A percentile compares a stretch with the other conserved stretches of the same genome.
Evolutionary conservation across 371 early-diverging fungal genomes (phyloP).

Genomic region (Lichtheimia ramosa): DNA sequence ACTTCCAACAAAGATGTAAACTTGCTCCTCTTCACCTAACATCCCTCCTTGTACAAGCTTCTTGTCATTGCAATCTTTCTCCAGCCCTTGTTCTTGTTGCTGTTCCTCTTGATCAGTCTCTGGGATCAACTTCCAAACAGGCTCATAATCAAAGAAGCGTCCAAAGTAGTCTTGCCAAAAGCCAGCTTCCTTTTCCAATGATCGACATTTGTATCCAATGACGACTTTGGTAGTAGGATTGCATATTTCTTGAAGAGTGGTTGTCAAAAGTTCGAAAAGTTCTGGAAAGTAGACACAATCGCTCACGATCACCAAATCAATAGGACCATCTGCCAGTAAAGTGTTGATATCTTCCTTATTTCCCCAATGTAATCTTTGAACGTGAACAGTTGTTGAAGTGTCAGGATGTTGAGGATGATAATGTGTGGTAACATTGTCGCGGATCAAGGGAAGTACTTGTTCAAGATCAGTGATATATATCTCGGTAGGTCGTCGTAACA

Average conservation of each 20-base stretch:
- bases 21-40: conserved; percentile 50
- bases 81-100: not conserved
- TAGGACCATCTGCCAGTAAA: conserved; percentile 26
- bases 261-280: conserved; percentile 45
- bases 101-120: not conserved
- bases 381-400: conserved; percentile 22
- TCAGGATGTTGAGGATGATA: not conserved
- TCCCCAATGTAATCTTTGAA: conserved; percentile 57
- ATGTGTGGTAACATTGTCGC: conserved; percentile 41
- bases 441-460: conserved; percentile 53
- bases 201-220: conserved; percentile 62
- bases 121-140: conserved; percentile 35
- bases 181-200: conserved; percentile 56
- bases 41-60: conserved; percentile 22
- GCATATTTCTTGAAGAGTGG: conserved; percentile 48
- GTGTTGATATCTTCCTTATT: conserved; percentile 32
- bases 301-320: conserved; percentile 55
- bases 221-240: conserved; percentile 39
- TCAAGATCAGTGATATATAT: conserved; percentile 57
- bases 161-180: conserved; percentile 68
- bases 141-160: conserved; percentile 55
- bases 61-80: not conserved
- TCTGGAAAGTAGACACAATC: conserved; percentile 65
- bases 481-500: conserved; percentile 29
- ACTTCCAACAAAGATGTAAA: conserved; percentile 46